These are phyloP conservation scores for Pseudopithomyces chartarum DNA, from an alignment of 2,329 filamentous ascomycete genomes.

Conservation along the genomic window DNA sequence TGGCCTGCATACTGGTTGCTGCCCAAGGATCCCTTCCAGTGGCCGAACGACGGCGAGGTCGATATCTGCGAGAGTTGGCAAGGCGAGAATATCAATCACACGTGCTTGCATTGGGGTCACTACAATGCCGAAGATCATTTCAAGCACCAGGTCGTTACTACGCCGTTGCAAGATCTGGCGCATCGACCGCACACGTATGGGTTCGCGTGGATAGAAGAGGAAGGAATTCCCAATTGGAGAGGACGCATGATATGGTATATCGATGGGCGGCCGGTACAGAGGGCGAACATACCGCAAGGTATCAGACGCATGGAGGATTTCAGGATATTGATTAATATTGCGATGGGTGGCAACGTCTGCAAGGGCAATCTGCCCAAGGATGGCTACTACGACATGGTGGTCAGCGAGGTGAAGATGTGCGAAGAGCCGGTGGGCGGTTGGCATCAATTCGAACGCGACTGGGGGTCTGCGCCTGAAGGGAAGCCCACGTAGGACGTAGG, in stretches of 20 bases:
- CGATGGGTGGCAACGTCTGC: conserved; percentile 66
- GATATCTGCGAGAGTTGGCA: conserved; percentile 69
- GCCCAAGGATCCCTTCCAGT: conserved; percentile 61
- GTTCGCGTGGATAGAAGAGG: conserved; percentile 61
- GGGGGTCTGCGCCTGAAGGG: conserved; percentile 44
- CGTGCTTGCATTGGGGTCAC: conserved; percentile 65
- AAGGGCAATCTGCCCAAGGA: conserved; percentile 56
- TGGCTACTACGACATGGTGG: conserved; percentile 62
- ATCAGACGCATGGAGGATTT: conserved; percentile 62
- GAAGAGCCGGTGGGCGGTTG: conserved; percentile 62
- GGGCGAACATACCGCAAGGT: conserved; percentile 57
- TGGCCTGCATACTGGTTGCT: conserved; percentile 69
- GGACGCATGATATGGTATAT: conserved; percentile 64
- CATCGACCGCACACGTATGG: conserved; percentile 57
- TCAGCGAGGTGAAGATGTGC: conserved; percentile 58
- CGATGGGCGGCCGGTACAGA: conserved; percentile 63
- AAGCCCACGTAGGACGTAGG: conserved; percentile 30
- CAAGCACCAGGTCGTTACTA: conserved; percentile 63
- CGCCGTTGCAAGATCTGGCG: conserved; percentile 56
- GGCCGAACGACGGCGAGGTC: conserved; percentile 65
- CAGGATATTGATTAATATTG: conserved; percentile 63
- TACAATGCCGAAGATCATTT: conserved; percentile 59
- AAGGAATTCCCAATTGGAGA: conserved; percentile 47
- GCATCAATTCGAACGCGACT: conserved; percentile 59
- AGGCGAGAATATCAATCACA: conserved; percentile 59